Evolutionary conservation across 176 grass and related monocot species (phyloP).

Genomic region (Oryza coarctata): DNA sequence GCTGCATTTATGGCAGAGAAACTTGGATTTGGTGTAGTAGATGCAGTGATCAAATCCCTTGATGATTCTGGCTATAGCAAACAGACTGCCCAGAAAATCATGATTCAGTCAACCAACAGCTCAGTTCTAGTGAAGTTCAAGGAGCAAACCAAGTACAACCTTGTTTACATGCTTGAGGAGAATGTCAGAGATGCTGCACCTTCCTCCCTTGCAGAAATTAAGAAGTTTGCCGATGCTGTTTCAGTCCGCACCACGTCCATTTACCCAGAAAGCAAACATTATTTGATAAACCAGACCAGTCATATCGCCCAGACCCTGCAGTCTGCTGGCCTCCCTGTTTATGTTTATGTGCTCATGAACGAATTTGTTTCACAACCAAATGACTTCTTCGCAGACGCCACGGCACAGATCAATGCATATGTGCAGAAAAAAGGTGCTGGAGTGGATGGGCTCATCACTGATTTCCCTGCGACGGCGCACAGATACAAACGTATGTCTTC

Average conservation of each 20-base stretch:
- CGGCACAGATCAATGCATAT: conserved; percentile 59
- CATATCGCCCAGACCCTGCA: conserved; percentile 52
- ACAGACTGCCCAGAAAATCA: conserved; percentile 57
- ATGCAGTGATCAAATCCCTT: conserved; percentile 60
- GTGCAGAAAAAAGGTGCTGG: conserved; percentile 36
- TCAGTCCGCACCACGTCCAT: conserved; percentile 53
- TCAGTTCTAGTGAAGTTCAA: conserved; percentile 76
- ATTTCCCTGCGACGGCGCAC: conserved; percentile 67
- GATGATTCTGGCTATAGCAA: conserved; percentile 71
- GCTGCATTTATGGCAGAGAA: conserved; percentile 76
- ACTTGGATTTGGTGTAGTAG: conserved; percentile 63
- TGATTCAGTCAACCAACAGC: conserved; percentile 81
- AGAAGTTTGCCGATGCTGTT: conserved; percentile 64
- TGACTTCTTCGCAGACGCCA: conserved; percentile 74
- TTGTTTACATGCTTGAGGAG: conserved; percentile 75
- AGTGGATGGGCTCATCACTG: conserved; percentile 84
- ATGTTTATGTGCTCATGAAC: conserved; percentile 70
- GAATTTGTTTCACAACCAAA: conserved; percentile 70
- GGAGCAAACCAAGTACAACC: conserved; percentile 74
- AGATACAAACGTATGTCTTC: conserved; percentile 63
- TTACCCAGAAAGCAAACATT: conserved; percentile 34
- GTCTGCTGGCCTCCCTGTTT: conserved; percentile 60
- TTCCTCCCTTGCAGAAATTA: conserved; percentile 67
- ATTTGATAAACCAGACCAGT: conserved; percentile 47
- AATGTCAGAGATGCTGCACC: conserved; percentile 52